Conservation (phyloP, 352 stramenopile genomes). For the Thalassiosira hispida region DNA sequence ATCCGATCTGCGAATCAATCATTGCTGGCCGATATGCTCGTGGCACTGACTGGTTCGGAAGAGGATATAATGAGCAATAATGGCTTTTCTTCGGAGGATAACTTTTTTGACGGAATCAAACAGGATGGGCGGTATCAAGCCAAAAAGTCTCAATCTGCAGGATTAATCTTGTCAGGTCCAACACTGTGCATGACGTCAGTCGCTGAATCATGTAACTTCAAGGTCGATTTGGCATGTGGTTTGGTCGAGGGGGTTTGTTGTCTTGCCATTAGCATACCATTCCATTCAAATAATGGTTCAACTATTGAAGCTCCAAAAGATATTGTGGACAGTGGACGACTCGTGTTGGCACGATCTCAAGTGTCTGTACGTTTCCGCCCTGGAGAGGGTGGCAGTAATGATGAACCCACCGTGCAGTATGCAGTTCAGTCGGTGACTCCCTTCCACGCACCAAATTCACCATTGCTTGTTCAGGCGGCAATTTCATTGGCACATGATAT, state of each 20-base stretch:
- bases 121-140: neutral
- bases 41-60: slow-evolving; percentile 61
- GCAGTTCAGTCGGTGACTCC: slow-evolving; percentile 32
- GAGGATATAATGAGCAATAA: slow-evolving; percentile 19
- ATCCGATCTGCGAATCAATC: slow-evolving; percentile 79
- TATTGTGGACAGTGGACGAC: slow-evolving; percentile 17
- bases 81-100: neutral
- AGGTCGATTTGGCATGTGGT: slow-evolving; percentile 32
- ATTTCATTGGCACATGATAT: slow-evolving; percentile 47
- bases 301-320: neutral
- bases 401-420: slow-evolving; percentile 52
- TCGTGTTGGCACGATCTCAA: slow-evolving; percentile 35
- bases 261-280: slow-evolving; percentile 46
- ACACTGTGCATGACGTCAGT: slow-evolving; percentile 51
- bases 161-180: slow-evolving; percentile 46
- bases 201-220: slow-evolving; percentile 48
- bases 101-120: no score
- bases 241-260: slow-evolving; percentile 36
- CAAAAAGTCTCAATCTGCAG: neutral
- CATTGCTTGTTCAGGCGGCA: slow-evolving; percentile 22
- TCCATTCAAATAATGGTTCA: slow-evolving; percentile 9
- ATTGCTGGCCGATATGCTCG: slow-evolving; percentile 74
- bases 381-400: slow-evolving; percentile 16
- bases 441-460: slow-evolving; percentile 5
- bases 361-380: slow-evolving; percentile 44